These are phyloP conservation scores for Wickerhamiella cacticola DNA, from an alignment of 805 yeast species.

Conservation along the genomic window DNA sequence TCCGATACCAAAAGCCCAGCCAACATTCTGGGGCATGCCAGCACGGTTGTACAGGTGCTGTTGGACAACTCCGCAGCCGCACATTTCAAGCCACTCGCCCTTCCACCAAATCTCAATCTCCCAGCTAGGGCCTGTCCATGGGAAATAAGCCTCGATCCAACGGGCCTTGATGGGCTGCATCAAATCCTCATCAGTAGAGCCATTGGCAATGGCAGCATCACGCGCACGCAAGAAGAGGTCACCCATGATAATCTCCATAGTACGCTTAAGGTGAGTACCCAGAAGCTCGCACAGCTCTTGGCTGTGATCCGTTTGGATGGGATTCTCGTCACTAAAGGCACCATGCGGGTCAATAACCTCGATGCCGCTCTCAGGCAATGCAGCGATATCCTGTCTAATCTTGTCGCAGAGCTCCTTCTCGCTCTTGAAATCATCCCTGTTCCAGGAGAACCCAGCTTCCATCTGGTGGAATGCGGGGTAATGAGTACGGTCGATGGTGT, in stretches of 20 bases:
- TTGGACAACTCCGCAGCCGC: slow-evolving; percentile 88
- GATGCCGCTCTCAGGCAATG: slow-evolving; percentile 54
- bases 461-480: slow-evolving; percentile 96
- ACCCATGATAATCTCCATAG: slow-evolving; percentile 70
- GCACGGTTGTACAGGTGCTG: slow-evolving; percentile 66
- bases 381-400: slow-evolving; percentile 46
- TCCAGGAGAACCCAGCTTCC: slow-evolving; percentile 93
- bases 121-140: slow-evolving; percentile 98
- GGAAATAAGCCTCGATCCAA: slow-evolving; percentile 93
- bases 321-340: slow-evolving; percentile 48
- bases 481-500: slow-evolving; percentile 90
- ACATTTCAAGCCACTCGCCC: slow-evolving; percentile 93
- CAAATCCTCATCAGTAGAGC: slow-evolving; percentile 46
- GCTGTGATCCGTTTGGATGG: slow-evolving; percentile 69
- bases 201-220: slow-evolving; percentile 47
- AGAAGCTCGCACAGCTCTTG: slow-evolving; percentile 57
- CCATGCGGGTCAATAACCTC: slow-evolving; percentile 66
- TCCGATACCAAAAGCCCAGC: slow-evolving; percentile 98
- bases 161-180: slow-evolving; percentile 71
- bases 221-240: slow-evolving; percentile 63
- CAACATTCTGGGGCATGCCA: slow-evolving; percentile 49
- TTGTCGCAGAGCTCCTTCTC: slow-evolving; percentile 34
- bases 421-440: slow-evolving; percentile 33
- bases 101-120: slow-evolving; percentile 99
- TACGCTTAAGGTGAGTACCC: slow-evolving; percentile 68